Percentiles rank a stretch among this genome's conserved stretches.
Evolutionary conservation across 768 basidiomycete species (phyloP).

Genomic region (Auricularia sp.): DNA sequence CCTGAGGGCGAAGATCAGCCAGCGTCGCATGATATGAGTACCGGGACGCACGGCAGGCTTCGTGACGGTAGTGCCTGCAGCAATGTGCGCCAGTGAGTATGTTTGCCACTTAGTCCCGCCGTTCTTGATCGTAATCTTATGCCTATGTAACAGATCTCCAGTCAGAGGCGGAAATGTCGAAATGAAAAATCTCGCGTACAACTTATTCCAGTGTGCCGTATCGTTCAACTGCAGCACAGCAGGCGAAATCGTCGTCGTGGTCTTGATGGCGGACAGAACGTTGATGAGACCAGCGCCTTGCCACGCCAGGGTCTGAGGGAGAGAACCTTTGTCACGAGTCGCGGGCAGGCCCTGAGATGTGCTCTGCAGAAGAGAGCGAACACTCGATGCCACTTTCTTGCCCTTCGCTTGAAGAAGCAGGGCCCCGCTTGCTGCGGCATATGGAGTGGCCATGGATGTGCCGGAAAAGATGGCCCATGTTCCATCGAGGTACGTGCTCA

Average conservation of each 20-base stretch:
- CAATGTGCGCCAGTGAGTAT: not conserved
- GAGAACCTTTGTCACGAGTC: not conserved
- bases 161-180: not conserved
- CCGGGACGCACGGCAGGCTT: not conserved
- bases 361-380: not conserved
- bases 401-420: constrained; percentile 6
- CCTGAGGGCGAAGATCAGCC: not conserved
- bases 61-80: not conserved
- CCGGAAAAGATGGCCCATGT: constrained; percentile 6
- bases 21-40: not conserved
- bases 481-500: constrained; percentile 12
- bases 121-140: not conserved
- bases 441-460: constrained; percentile 13
- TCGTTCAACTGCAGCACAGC: not conserved
- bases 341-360: not conserved
- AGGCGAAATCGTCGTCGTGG: not conserved
- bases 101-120: not conserved
- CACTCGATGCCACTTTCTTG: not conserved
- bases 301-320: not conserved
- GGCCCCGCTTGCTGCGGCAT: constrained; percentile 2
- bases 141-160: not conserved
- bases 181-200: not conserved
- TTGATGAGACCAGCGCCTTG: not conserved
- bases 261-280: not conserved
- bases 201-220: not conserved